These are phyloP conservation scores for Tetrahymena thermophila DNA, from an alignment of 73 alveolate genomes.

Conservation along the genomic window DNA sequence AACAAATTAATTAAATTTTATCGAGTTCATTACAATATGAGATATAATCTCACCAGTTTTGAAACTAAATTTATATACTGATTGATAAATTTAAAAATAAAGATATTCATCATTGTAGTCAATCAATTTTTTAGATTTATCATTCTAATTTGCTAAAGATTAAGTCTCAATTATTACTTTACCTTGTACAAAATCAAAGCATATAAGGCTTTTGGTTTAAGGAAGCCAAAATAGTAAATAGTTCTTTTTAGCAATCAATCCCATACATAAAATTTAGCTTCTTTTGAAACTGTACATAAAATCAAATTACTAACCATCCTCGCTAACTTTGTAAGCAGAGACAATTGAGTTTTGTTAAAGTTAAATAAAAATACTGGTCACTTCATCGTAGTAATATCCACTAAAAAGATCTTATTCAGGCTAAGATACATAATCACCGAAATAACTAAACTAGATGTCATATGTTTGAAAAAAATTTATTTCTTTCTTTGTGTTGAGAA, in stretches of 20 bases:
- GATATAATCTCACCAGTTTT: background rate
- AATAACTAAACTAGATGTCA: background rate
- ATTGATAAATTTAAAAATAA: background rate
- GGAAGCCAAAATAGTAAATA: background rate
- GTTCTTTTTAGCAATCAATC: background rate
- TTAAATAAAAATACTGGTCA: background rate
- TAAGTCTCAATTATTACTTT: background rate
- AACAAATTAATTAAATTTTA: background rate
- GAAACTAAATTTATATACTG: background rate
- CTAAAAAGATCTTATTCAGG: background rate
- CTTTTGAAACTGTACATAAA: background rate
- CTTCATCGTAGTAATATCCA: background rate
- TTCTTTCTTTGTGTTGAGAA: background rate
- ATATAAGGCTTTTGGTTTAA: background rate
- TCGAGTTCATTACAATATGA: background rate
- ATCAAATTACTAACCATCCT: background rate
- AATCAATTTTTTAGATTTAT: background rate
- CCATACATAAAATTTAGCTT: background rate
- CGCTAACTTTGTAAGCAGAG: background rate
- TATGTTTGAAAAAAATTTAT: background rate
- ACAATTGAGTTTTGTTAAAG: background rate
- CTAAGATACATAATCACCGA: background rate
- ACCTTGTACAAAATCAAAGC: background rate
- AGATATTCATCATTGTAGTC: background rate
- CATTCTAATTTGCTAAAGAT: background rate